phyloP scores from a whole-genome alignment of 1,139 yeast species.

The Wickerhamomyces sp. region DNA sequence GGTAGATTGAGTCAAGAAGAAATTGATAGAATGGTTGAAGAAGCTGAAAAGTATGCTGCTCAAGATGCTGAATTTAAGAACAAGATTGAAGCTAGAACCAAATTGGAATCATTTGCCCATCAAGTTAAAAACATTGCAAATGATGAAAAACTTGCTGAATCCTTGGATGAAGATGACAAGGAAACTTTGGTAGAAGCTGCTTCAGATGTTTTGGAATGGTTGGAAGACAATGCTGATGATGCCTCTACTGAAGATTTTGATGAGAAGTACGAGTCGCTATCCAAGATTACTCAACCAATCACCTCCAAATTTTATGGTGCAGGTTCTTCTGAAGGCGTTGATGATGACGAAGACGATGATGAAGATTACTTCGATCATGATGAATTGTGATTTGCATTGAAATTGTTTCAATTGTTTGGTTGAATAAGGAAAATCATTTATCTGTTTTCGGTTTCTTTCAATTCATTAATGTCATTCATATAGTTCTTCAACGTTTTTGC shows the following conservation, averaged over 20 bases:
- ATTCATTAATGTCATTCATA: too few species aligned
- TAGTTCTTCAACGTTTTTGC: too few species aligned
- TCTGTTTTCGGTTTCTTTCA: too few species aligned
- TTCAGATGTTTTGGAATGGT: conserved; percentile 82
- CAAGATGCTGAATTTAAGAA: conserved; percentile 79
- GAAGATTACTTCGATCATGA: conserved; percentile 63
- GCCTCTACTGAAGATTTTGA: conserved; percentile 93
- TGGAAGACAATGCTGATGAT: conserved; percentile 74
- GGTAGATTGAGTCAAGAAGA: conserved; percentile 92
- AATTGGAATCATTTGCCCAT: conserved; percentile 85
- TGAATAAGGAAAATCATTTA: too few species aligned
- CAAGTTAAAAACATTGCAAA: conserved; percentile 72
- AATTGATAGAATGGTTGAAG: conserved; percentile 91
- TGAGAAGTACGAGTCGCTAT: conserved; percentile 85
- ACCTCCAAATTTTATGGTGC: conserved; percentile 83
- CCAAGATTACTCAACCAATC: conserved; percentile 84
- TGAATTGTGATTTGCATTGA: conserved; percentile 41
- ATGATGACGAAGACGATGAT: conserved; percentile 53
- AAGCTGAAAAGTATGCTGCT: conserved; percentile 86
- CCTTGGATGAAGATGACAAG: conserved; percentile 87
- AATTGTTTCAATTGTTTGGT: too few species aligned
- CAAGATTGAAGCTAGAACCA: conserved; percentile 83
- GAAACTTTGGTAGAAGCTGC: conserved; percentile 86
- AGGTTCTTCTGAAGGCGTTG: conserved; percentile 44
- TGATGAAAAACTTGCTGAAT: conserved; percentile 63